A percentile compares a stretch with the other conserved stretches of the same genome.
Conservation (phyloP, 768 basidiomycete genomes). For the Crassisporium funariophilum region DNA sequence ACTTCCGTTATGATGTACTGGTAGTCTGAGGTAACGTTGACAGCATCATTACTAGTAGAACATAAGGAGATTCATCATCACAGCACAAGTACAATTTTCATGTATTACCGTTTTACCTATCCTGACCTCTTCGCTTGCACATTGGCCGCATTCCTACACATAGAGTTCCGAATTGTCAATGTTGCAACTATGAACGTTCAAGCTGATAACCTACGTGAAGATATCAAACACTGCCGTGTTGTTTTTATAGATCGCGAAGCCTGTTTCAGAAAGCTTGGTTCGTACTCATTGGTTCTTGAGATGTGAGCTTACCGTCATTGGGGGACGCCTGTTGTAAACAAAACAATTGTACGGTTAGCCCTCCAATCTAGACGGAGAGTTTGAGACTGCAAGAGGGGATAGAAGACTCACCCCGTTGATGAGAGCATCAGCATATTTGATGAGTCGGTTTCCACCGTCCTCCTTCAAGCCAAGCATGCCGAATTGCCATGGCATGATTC, state of each 20-base stretch:
- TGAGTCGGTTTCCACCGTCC: conserved; percentile 50
- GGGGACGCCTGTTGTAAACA: conserved; percentile 57
- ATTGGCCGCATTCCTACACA: conserved; percentile 34
- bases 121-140: too few relatives aligned
- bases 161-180: conserved; percentile 3
- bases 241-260: conserved; percentile 53
- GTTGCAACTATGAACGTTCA: too few relatives aligned
- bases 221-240: conserved; percentile 52
- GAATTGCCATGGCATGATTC: conserved; percentile 65
- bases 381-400: not conserved
- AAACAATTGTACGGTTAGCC: not conserved
- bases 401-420: conserved; percentile 41
- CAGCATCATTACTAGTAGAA: too few relatives aligned
- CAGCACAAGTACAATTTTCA: too few relatives aligned
- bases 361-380: too few relatives aligned
- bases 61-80: too few relatives aligned
- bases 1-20: too few relatives aligned
- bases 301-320: conserved; percentile 60
- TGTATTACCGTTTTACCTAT: too few relatives aligned
- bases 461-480: conserved; percentile 52
- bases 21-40: too few relatives aligned
- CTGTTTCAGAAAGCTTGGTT: too few relatives aligned
- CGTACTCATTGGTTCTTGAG: too few relatives aligned
- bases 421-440: conserved; percentile 58
- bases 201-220: conserved; percentile 45